These are phyloP conservation scores for Clitocybe nebularis DNA, from an alignment of 1,284 basidiomycete genomes.

Conservation along the genomic window DNA sequence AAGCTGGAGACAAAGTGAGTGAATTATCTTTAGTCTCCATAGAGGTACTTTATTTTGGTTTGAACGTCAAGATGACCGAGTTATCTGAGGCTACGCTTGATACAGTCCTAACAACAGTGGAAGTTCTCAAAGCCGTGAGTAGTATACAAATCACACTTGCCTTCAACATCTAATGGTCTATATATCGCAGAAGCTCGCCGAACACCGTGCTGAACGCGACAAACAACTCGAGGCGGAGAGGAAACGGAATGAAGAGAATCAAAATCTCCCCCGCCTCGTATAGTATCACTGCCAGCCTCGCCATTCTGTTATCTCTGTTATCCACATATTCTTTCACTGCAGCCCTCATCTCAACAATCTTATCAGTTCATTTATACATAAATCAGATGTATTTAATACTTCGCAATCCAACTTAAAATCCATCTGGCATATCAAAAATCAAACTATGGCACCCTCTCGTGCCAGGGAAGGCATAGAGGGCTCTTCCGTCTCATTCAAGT, in stretches of 20 bases:
- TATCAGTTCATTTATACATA: neutral
- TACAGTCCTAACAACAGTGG: conserved; percentile 49
- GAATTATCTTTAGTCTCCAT: neutral
- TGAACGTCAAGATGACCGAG: conserved; percentile 46
- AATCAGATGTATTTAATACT: neutral
- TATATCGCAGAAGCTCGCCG: conserved; percentile 54
- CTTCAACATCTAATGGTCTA: too few species aligned
- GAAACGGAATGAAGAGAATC: conserved; percentile 7
- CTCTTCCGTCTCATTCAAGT: neutral
- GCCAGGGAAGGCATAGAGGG: neutral
- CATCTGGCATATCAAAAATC: neutral
- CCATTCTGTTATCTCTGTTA: too few species aligned
- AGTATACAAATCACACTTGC: too few species aligned
- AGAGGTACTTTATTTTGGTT: conserved; percentile 4
- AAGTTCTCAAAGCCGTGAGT: conserved; percentile 57
- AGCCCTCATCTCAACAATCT: neutral
- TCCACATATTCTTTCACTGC: neutral
- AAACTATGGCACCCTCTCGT: neutral
- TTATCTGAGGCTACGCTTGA: conserved; percentile 70
- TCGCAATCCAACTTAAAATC: neutral
- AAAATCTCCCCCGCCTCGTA: conserved; percentile 24
- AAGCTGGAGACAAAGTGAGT: conserved; percentile 56
- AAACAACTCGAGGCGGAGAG: conserved; percentile 35
- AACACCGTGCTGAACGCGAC: conserved; percentile 54
- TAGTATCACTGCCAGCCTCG: conserved; percentile 11